Evolutionary conservation across 768 basidiomycete genomes (phyloP).

Genomic region (Obba rivulosa): DNA sequence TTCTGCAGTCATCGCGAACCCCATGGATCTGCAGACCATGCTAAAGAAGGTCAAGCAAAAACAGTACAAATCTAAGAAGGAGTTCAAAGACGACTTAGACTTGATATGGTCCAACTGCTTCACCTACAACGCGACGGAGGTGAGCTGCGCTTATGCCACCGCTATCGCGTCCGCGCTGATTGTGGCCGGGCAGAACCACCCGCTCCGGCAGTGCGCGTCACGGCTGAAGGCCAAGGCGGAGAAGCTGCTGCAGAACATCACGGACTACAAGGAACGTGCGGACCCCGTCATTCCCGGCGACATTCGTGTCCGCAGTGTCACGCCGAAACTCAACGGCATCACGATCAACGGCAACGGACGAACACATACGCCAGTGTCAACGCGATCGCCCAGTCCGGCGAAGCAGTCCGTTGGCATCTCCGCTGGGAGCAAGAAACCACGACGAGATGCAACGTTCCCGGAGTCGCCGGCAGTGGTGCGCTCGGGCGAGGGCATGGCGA

Average conservation of each 20-base stretch:
- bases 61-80: constrained; percentile 88
- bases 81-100: constrained; percentile 91
- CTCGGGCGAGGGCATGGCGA: constrained; percentile 68
- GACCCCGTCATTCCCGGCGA: constrained; percentile 61
- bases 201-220: constrained; percentile 74
- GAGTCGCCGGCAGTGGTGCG: constrained; percentile 68
- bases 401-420: constrained; percentile 13
- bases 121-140: constrained; percentile 87
- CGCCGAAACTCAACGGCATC: constrained; percentile 23
- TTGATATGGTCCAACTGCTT: constrained; percentile 97
- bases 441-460: constrained; percentile 47
- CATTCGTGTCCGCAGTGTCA: constrained; percentile 21
- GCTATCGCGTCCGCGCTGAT: not conserved
- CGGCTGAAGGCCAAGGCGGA: constrained; percentile 84
- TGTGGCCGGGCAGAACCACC: constrained; percentile 60
- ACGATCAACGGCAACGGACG: constrained; percentile 40
- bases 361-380: constrained; percentile 34
- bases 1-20: constrained; percentile 75
- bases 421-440: constrained; percentile 19
- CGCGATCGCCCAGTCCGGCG: constrained; percentile 25
- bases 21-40: constrained; percentile 96
- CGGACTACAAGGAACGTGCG: constrained; percentile 78
- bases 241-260: constrained; percentile 80
- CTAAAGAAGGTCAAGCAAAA: constrained; percentile 89
- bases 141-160: constrained; percentile 33